phyloP scores from a whole-genome alignment of 2,329 filamentous ascomycete species.

The Alternaria rosae region DNA sequence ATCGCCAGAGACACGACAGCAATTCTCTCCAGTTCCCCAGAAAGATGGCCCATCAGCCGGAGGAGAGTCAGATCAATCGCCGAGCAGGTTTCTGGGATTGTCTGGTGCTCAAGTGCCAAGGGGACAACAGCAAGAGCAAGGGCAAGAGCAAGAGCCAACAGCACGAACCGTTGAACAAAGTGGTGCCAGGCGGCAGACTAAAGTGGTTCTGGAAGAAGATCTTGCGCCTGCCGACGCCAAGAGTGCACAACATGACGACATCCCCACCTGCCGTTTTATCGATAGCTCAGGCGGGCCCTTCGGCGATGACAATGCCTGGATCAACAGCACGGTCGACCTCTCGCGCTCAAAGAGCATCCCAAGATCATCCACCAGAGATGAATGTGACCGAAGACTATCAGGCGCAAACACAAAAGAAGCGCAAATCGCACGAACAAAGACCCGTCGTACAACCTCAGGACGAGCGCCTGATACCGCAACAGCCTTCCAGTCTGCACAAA shows the following conservation, averaged over 20 bases:
- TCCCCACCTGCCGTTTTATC: neutral
- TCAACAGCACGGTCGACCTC: constrained; percentile 11
- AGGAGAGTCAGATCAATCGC: constrained; percentile 1
- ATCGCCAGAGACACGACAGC: neutral
- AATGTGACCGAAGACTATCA: neutral
- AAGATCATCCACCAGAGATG: neutral
- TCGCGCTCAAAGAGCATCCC: constrained; percentile 4
- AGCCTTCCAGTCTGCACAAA: neutral
- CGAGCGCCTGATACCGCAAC: constrained; percentile 2
- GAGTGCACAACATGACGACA: neutral
- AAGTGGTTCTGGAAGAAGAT: neutral
- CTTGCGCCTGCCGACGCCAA: neutral
- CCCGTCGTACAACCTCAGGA: constrained; percentile 1
- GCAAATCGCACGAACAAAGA: neutral
- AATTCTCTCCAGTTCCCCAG: constrained; percentile 1
- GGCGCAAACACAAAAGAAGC: constrained; percentile 1
- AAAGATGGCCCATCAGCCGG: constrained; percentile 2
- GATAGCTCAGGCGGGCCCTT: constrained; percentile 13
- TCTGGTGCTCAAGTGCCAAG: constrained; percentile 9
- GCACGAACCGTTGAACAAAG: neutral
- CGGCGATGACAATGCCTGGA: constrained; percentile 9
- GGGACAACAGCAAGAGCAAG: constrained; percentile 9
- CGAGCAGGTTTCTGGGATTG: constrained; percentile 6
- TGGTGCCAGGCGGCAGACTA: neutral
- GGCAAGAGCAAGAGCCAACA: constrained; percentile 9